Conservation (phyloP, 1,139 yeast species). For the Casaregolazyma lundiana region DNA sequence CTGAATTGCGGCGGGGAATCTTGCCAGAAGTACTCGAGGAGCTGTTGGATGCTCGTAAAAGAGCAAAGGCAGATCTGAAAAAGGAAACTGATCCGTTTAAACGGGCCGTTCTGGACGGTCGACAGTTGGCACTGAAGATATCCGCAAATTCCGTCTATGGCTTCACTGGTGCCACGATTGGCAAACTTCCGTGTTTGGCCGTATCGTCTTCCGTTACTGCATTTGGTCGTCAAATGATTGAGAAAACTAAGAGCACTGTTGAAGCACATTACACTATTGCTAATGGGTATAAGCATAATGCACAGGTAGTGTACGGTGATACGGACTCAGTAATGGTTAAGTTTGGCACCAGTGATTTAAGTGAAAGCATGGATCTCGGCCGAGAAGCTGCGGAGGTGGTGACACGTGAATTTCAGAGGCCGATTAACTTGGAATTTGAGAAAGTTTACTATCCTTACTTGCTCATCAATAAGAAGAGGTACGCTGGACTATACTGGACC, state of each 20-base stretch:
- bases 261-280: conserved; percentile 70
- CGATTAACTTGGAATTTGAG: conserved; percentile 93
- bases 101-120: conserved; percentile 89
- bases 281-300: conserved; percentile 78
- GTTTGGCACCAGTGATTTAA: conserved; percentile 81
- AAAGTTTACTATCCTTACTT: conserved; percentile 94
- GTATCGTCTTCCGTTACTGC: conserved; percentile 95
- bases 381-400: conserved; percentile 91
- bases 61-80: conserved; percentile 85
- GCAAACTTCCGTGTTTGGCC: conserved; percentile 93
- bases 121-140: conserved; percentile 92
- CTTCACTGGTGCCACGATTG: conserved; percentile 97
- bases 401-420: conserved; percentile 69
- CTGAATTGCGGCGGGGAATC: conserved; percentile 68
- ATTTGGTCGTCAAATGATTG: conserved; percentile 96
- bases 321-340: conserved; percentile 99
- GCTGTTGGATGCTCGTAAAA: conserved; percentile 82
- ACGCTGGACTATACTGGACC: conserved; percentile 97
- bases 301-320: conserved; percentile 95
- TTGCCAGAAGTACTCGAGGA: conserved; percentile 90
- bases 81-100: conserved; percentile 93
- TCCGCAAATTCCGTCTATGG: conserved; percentile 99
- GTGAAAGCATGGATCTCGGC: conserved; percentile 84
- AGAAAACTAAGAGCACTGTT: conserved; percentile 80
- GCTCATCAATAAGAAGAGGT: conserved; percentile 89